Conservation (phyloP, 2,329 filamentous ascomycete species). For the Onygena corvina region DNA sequence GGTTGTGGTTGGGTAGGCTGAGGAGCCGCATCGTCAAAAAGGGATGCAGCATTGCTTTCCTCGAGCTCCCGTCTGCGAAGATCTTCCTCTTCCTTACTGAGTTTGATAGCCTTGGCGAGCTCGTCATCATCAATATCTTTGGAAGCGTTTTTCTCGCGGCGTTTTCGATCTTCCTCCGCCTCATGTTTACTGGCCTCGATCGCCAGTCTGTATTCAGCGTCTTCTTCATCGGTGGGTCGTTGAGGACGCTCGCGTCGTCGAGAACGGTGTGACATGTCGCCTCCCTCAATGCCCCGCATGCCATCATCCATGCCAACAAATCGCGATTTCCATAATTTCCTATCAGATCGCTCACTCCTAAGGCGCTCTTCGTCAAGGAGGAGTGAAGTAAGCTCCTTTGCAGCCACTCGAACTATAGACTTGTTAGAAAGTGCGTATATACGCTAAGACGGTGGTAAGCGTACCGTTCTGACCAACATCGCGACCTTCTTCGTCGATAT, state of each 20-base stretch:
- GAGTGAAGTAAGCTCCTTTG: constrained; percentile 86
- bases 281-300: constrained; percentile 34
- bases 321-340: constrained; percentile 92
- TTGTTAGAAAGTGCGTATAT: background rate
- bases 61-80: constrained; percentile 75
- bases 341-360: constrained; percentile 76
- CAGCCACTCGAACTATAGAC: constrained; percentile 73
- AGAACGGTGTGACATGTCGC: constrained; percentile 31
- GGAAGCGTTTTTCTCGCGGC: constrained; percentile 46
- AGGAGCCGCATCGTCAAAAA: constrained; percentile 70
- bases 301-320: constrained; percentile 85
- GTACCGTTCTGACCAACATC: constrained; percentile 95
- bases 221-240: constrained; percentile 59
- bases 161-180: constrained; percentile 73
- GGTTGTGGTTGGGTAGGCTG: constrained; percentile 56
- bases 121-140: constrained; percentile 63
- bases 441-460: constrained; percentile 22
- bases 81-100: constrained; percentile 86
- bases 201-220: constrained; percentile 78
- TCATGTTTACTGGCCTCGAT: constrained; percentile 92
- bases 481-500: constrained; percentile 86
- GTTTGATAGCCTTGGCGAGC: constrained; percentile 82
- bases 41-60: constrained; percentile 65
- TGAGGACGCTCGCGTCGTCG: constrained; percentile 40
- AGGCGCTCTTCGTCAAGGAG: constrained; percentile 89